These are phyloP conservation scores for Ogataea thermomethanolica DNA, from an alignment of 805 yeast genomes.

Conservation along the genomic window DNA sequence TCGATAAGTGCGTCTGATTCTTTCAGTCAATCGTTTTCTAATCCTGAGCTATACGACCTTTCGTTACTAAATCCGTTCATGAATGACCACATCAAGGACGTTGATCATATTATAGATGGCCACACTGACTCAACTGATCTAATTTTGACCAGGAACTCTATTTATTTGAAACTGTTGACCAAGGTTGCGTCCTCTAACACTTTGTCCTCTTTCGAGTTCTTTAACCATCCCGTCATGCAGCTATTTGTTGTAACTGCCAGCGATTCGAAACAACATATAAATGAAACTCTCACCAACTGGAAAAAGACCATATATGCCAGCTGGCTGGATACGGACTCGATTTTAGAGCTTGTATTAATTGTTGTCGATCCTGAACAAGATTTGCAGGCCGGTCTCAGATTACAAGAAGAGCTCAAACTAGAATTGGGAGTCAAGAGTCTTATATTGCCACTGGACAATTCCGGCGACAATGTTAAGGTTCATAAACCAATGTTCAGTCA, in stretches of 20 bases:
- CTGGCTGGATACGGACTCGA: constrained; percentile 63
- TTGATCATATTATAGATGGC: constrained; percentile 16
- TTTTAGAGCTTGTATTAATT: constrained; percentile 49
- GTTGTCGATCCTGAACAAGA: constrained; percentile 48
- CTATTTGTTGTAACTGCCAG: constrained; percentile 59
- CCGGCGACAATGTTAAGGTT: constrained; percentile 10
- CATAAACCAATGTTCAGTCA: constrained; percentile 34
- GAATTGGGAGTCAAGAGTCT: constrained; percentile 21
- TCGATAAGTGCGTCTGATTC: constrained; percentile 11
- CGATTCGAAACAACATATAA: constrained; percentile 54
- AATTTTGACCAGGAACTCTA: constrained; percentile 37
- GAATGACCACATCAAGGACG: constrained; percentile 21
- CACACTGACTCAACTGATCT: constrained; percentile 12
- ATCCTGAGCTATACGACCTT: constrained; percentile 25
- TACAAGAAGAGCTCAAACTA: constrained; percentile 32
- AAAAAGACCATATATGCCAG: constrained; percentile 49
- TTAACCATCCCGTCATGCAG: constrained; percentile 82
- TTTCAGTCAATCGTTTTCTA: constrained; percentile 7
- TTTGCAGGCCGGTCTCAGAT: constrained; percentile 34
- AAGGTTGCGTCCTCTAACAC: constrained; percentile 56
- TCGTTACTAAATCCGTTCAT: constrained; percentile 15
- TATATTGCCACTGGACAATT: constrained; percentile 16
- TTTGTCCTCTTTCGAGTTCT: constrained; percentile 75
- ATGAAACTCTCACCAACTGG: constrained; percentile 53
- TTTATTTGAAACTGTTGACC: constrained; percentile 57